A percentile compares a stretch with the other conserved stretches of the same genome.
Evolutionary conservation across 2,329 filamentous ascomycete genomes (phyloP).

Genomic region (Aspergillus oerlinghausenensis): DNA sequence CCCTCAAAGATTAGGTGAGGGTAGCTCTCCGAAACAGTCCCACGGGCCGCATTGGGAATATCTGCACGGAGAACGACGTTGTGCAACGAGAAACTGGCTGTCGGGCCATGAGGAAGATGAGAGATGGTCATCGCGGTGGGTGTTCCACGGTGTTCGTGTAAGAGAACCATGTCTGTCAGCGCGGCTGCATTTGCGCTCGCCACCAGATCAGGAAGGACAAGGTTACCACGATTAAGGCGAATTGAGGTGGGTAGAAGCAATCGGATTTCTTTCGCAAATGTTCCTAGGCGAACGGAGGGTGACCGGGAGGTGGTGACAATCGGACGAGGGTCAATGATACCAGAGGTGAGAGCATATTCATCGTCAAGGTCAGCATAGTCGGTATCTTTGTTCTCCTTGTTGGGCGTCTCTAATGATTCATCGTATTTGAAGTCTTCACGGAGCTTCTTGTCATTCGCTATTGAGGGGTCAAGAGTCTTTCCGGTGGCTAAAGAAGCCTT

Average conservation of each 20-base stretch:
- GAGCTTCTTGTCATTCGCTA: conserved; percentile 80
- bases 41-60: conserved; percentile 80
- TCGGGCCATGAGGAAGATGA: conserved; percentile 85
- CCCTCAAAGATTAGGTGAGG: conserved; percentile 95
- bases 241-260: conserved; percentile 80
- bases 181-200: conserved; percentile 74
- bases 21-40: conserved; percentile 87
- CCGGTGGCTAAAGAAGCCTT: conserved; percentile 83
- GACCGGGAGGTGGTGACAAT: conserved; percentile 88
- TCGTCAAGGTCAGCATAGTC: conserved; percentile 81
- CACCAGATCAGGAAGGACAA: conserved; percentile 81
- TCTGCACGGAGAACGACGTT: conserved; percentile 92
- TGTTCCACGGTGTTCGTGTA: conserved; percentile 89
- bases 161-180: conserved; percentile 76
- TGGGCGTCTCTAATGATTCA: conserved; percentile 64
- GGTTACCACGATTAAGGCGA: conserved; percentile 83
- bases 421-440: conserved; percentile 92
- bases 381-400: conserved; percentile 67
- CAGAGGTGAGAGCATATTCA: conserved; percentile 87
- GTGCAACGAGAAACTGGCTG: conserved; percentile 79
- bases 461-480: conserved; percentile 73
- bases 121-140: conserved; percentile 85
- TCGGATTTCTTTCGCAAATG: conserved; percentile 89
- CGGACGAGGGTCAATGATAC: conserved; percentile 81
- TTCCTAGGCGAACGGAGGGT: conserved; percentile 75